phyloP scores from a whole-genome alignment of 352 stramenopile genomes.

The Peronospora farinosa region DNA sequence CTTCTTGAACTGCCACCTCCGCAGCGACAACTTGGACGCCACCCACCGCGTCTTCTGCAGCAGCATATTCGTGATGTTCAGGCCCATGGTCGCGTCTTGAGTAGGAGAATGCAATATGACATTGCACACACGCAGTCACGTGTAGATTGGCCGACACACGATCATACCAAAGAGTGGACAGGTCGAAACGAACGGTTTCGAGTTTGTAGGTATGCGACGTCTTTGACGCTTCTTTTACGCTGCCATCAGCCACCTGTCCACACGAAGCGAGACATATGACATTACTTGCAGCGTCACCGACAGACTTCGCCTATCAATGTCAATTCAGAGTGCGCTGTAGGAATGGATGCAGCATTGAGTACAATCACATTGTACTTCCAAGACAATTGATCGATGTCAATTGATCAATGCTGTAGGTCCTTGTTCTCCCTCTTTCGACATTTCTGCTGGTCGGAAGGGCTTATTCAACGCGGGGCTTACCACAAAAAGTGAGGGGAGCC shows the following conservation, averaged over 20 bases:
- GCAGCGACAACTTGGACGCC: constrained; percentile 25
- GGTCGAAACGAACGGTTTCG: constrained; percentile 2
- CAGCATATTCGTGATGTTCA: constrained; percentile 20
- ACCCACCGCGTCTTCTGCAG: constrained; percentile 30
- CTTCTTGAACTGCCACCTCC: constrained; percentile 15
- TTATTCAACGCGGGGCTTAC: too few species aligned
- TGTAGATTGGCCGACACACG: constrained; percentile 3
- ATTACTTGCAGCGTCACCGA: constrained; percentile 12
- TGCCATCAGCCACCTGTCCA: constrained; percentile 18
- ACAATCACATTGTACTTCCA: background rate
- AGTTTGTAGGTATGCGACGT: constrained; percentile 10
- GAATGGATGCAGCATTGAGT: background rate
- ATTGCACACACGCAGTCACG: constrained; percentile 2
- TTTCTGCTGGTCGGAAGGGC: too few species aligned
- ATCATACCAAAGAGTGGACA: constrained; percentile 8
- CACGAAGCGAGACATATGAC: constrained; percentile 10
- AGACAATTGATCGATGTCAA: background rate
- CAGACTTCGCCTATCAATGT: constrained; percentile 4
- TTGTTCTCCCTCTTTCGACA: too few species aligned
- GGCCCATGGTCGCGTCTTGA: constrained; percentile 9
- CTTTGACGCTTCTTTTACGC: constrained; percentile 11
- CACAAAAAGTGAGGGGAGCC: too few species aligned
- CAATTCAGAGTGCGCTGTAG: constrained; percentile 8
- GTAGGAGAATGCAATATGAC: constrained; percentile 18
- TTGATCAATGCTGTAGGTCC: too few species aligned